Evolutionary conservation across 2,329 filamentous ascomycete genomes (phyloP).

Genomic region (Westerdykella aurantiaca): DNA sequence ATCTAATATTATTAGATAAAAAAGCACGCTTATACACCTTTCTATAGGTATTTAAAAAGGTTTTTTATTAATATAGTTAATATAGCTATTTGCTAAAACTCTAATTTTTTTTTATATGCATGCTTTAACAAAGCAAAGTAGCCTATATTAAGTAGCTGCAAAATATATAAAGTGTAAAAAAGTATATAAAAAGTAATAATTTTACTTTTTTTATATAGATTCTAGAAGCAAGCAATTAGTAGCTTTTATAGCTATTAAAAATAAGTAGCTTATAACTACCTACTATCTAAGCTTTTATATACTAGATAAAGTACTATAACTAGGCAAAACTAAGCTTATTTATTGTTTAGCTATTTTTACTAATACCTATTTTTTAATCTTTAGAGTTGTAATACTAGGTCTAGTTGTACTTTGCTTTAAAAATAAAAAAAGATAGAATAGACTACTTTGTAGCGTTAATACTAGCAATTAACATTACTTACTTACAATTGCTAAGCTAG

Average conservation of each 20-base stretch:
- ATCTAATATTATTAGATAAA: neutral
- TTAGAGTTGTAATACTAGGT: slow-evolving; percentile 8
- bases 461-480: slow-evolving; percentile 17
- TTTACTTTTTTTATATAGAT: slow-evolving; percentile 2
- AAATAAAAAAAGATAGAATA: slow-evolving; percentile 10
- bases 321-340: slow-evolving; percentile 13
- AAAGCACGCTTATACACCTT: slow-evolving; percentile 2
- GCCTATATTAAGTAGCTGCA: slow-evolving; percentile 5
- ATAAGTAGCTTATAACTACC: slow-evolving; percentile 1
- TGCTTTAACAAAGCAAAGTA: slow-evolving; percentile 31
- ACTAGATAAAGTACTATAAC: neutral
- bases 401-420: slow-evolving; percentile 7
- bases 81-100: neutral
- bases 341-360: slow-evolving; percentile 29
- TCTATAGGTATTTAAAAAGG: neutral
- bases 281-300: neutral
- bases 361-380: slow-evolving; percentile 22
- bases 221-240: neutral
- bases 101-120: slow-evolving; percentile 16
- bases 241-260: too few species aligned
- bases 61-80: slow-evolving; percentile 5
- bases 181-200: slow-evolving; percentile 6
- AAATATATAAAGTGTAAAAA: slow-evolving; percentile 1
- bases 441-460: slow-evolving; percentile 9
- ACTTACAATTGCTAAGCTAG: slow-evolving; percentile 11